Evolutionary conservation across 768 basidiomycete genomes (phyloP), one percentile per base, ranked within the genome.

Genomic region (Candolleomyces efflorescens): DNA sequence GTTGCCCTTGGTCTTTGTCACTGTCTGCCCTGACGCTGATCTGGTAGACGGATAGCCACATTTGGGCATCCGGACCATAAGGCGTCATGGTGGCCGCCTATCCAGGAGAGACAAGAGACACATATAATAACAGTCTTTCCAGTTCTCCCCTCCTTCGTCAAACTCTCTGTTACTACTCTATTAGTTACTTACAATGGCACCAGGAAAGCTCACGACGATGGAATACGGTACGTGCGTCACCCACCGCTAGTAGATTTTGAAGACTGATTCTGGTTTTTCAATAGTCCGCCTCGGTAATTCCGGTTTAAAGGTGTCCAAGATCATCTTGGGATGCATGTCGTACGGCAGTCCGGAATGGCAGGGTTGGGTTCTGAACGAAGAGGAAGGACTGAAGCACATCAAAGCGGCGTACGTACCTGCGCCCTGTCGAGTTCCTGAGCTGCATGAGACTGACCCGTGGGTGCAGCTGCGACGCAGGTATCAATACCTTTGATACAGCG

Each of bases 271-370:
- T 15, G 15, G 15, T 5, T 9, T 32, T 55, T 6, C 17, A 17
- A 24, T 20, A 82, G 86, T 71, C 63, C 71, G 75, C 15, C 64
- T 80, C n/a, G 78, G 79, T 22, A 75, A 78, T 7, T 83, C 82
- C 0, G 86, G 85, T 4, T 69, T 84, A 32, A 82, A 87, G 65
- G 80, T 89, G 0, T 86, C 85, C 15, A 82, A 78, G 67, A 75
- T 87, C 48, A 86, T 88, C 41, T 73, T 89, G 0, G 87, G 86
- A 1, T 78, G 77, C 39, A 84, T 85, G 84, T 72, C 74, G 17
- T 86, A 85, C 61, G 85, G 80, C 24, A 67, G 64, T 5, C 71
- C 78, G 12, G 74, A 79, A 11, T 86, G 84, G 81, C 77, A 82
- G 65, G 59, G 64, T 43, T 78, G 79, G 79, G 70, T 77, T 23